Evolutionary conservation across 345 rosid species (phyloP).

Genomic region (Gossypium thurberi): DNA sequence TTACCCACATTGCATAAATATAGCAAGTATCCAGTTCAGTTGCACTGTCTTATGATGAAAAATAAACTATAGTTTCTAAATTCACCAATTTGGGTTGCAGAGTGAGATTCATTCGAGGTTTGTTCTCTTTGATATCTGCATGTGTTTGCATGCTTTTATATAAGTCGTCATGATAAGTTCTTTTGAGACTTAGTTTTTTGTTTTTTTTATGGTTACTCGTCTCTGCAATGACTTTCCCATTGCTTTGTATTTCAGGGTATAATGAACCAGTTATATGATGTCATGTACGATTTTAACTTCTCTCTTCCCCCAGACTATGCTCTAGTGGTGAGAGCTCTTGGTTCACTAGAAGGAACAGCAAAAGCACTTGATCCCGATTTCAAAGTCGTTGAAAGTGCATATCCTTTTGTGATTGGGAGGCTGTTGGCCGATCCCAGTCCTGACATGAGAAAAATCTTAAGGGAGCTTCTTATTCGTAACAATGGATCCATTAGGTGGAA

Average conservation of each 20-base stretch:
- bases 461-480: constrained; percentile 73
- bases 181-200: not conserved
- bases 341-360: constrained; percentile 93
- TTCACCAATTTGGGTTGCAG: not conserved
- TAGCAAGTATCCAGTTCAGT: not conserved
- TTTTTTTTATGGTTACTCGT: not conserved
- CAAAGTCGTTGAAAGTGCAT: not conserved
- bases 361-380: constrained; percentile 32
- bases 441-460: constrained; percentile 86
- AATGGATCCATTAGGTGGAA: constrained; percentile 97
- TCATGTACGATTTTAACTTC: constrained; percentile 85
- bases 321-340: constrained; percentile 83
- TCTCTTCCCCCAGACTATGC: constrained; percentile 94
- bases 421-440: constrained; percentile 83
- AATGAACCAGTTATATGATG: constrained; percentile 41
- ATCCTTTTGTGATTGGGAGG: constrained; percentile 49
- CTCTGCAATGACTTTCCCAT: not conserved
- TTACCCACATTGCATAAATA: not conserved
- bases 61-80: not conserved
- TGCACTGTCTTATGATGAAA: not conserved
- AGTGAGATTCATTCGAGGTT: not conserved
- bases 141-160: not conserved
- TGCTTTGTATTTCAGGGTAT: constrained; percentile 37
- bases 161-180: not conserved
- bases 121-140: not conserved